Percentiles rank a stretch among this genome's conserved stretches.
phyloP scores from a whole-genome alignment of 179 eudicot genomes.

The Patellifolia procumbens region DNA sequence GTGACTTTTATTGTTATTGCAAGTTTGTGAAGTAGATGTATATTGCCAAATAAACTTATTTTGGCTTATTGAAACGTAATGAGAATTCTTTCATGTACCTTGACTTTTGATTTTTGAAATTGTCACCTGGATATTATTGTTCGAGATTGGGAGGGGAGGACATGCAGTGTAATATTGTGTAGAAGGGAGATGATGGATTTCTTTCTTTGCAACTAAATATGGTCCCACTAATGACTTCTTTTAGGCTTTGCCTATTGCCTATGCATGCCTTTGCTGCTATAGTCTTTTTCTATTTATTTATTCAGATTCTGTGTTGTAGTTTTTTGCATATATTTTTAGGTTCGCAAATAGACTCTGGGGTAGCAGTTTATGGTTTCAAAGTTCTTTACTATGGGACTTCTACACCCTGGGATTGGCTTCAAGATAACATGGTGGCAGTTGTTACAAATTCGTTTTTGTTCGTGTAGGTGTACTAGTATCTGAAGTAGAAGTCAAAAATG shows the following conservation, averaged over 20 bases:
- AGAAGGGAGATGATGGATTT: not conserved
- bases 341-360: not conserved
- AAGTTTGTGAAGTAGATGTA: not conserved
- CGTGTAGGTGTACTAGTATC: conserved; percentile 40
- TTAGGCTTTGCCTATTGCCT: not conserved
- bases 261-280: not conserved
- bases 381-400: not conserved
- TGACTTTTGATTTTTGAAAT: not conserved
- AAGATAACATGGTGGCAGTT: not conserved
- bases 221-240: not conserved
- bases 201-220: not conserved
- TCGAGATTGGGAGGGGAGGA: not conserved
- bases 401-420: not conserved
- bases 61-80: not conserved
- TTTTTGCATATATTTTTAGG: not conserved
- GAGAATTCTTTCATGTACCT: not conserved
- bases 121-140: not conserved
- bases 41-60: not conserved
- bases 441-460: not conserved
- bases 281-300: not conserved
- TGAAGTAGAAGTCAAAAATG: conserved; percentile 36
- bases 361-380: not conserved
- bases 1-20: not conserved
- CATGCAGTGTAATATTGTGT: not conserved
- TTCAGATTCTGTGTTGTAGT: not conserved